phyloP scores from a whole-genome alignment of 2,329 filamentous ascomycete species.

The Sphaerulina vaccinii region DNA sequence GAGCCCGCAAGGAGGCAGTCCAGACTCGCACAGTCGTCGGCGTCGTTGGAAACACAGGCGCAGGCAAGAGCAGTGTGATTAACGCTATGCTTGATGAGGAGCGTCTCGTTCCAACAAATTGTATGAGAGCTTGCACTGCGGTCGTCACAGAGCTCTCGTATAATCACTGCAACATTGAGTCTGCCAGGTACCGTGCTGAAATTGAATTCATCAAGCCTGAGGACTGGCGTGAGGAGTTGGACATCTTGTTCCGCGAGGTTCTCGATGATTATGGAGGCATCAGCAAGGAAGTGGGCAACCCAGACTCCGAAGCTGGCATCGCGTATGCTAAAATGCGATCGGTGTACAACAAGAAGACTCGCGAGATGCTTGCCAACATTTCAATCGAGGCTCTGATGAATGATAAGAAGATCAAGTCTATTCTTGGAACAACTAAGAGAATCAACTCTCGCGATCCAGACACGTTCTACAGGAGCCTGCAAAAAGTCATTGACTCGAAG shows the following conservation, averaged over 20 bases:
- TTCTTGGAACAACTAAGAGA: slow-evolving; percentile 50
- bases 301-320: slow-evolving; percentile 50
- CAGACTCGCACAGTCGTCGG: slow-evolving; percentile 53
- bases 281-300: slow-evolving; percentile 39
- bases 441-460: slow-evolving; percentile 42
- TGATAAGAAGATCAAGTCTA: slow-evolving; percentile 39
- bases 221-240: slow-evolving; percentile 57
- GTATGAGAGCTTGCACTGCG: slow-evolving; percentile 62
- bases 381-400: slow-evolving; percentile 45
- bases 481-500: slow-evolving; percentile 57
- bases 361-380: slow-evolving; percentile 40
- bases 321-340: slow-evolving; percentile 54
- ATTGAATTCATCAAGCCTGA: slow-evolving; percentile 56
- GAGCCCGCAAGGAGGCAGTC: slow-evolving; percentile 41
- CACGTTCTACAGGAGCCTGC: slow-evolving; percentile 49
- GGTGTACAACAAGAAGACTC: slow-evolving; percentile 47
- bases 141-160: slow-evolving; percentile 61
- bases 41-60: slow-evolving; percentile 60
- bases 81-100: slow-evolving; percentile 64
- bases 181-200: slow-evolving; percentile 52
- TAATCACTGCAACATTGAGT: slow-evolving; percentile 47
- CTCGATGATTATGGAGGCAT: slow-evolving; percentile 43
- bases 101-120: slow-evolving; percentile 55
- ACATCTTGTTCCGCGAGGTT: slow-evolving; percentile 51
- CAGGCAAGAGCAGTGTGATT: slow-evolving; percentile 62